phyloP scores from a whole-genome alignment of 1,284 basidiomycete species.

The Pyrrhoderma lamaoense region DNA sequence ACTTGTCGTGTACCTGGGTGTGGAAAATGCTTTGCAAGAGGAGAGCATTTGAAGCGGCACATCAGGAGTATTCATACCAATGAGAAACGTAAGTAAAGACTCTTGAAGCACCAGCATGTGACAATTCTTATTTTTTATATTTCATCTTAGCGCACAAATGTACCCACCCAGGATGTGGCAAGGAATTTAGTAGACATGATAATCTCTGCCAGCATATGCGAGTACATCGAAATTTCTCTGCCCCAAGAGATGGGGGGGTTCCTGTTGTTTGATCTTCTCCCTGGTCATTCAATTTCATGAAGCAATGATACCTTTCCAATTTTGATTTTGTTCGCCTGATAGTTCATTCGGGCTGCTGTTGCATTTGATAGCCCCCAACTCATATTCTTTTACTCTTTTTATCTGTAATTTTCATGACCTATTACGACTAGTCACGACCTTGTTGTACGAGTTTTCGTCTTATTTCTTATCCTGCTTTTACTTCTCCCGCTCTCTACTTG shows the following conservation, averaged over 20 bases:
- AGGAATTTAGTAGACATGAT: constrained; percentile 80
- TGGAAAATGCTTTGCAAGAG: constrained; percentile 71
- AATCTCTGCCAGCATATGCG: constrained; percentile 78
- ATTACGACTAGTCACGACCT: too few species aligned
- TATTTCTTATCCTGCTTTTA: too few species aligned
- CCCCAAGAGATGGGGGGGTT: constrained; percentile 18
- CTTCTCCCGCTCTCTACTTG: too few species aligned
- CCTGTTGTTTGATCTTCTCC: not conserved
- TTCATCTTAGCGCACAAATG: constrained; percentile 60
- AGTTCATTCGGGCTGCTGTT: too few species aligned
- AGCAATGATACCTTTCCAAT: not conserved
- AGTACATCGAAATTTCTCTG: constrained; percentile 52
- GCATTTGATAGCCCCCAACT: too few species aligned
- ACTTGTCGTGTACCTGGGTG: constrained; percentile 68
- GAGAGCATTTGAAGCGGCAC: constrained; percentile 76
- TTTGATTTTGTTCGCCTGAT: not conserved
- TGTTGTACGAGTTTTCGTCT: too few species aligned
- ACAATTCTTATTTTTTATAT: constrained; percentile 3
- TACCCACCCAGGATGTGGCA: constrained; percentile 67
- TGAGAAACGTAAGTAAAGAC: constrained; percentile 69
- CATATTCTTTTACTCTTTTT: too few species aligned
- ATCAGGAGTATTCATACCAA: constrained; percentile 73
- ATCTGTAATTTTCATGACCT: too few species aligned
- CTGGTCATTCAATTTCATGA: not conserved
- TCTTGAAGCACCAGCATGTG: too few species aligned